Evolutionary conservation across 768 basidiomycete species (phyloP).

Genomic region (Infundibulicybe gibba): DNA sequence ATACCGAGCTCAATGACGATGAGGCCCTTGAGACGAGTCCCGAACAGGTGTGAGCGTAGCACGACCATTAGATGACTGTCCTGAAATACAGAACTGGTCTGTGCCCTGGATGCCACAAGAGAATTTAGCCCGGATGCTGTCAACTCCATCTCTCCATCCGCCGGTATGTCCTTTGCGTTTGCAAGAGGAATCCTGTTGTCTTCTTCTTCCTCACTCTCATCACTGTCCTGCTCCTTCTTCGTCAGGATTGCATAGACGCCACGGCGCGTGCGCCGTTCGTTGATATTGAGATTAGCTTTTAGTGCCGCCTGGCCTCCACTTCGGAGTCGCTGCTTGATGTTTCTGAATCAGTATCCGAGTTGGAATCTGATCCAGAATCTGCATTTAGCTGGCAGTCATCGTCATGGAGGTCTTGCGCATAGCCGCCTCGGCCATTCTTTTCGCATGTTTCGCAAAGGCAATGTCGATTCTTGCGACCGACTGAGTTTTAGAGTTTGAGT

Average conservation of each 20-base stretch:
- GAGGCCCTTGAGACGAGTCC: slow-evolving; percentile 27
- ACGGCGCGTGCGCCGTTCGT: slow-evolving; percentile 77
- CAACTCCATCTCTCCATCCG: slow-evolving; percentile 53
- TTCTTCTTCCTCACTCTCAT: slow-evolving; percentile 59
- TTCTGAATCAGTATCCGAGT: slow-evolving; percentile 44
- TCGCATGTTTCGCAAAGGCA: slow-evolving; percentile 90
- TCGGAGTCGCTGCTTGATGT: slow-evolving; percentile 33
- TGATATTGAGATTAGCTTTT: slow-evolving; percentile 51
- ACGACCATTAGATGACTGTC: slow-evolving; percentile 18
- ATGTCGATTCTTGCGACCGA: slow-evolving; percentile 65
- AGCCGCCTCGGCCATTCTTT: slow-evolving; percentile 70
- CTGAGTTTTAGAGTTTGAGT: slow-evolving; percentile 24
- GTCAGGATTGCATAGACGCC: slow-evolving; percentile 76
- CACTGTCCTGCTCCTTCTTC: slow-evolving; percentile 56
- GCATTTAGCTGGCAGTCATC: slow-evolving; percentile 42
- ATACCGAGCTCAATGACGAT: slow-evolving; percentile 39
- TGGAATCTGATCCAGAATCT: slow-evolving; percentile 45
- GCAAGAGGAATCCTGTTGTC: slow-evolving; percentile 41
- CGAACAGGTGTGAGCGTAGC: slow-evolving; percentile 26
- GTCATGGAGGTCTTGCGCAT: slow-evolving; percentile 49
- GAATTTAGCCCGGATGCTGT: slow-evolving; percentile 43
- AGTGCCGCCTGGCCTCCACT: slow-evolving; percentile 31
- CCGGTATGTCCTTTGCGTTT: slow-evolving; percentile 40
- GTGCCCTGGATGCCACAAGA: slow-evolving; percentile 33
- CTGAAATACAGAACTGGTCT: slow-evolving; percentile 24